Evolutionary conservation across 1,284 basidiomycete species (phyloP).

Genomic region (Naganishia albida): DNA sequence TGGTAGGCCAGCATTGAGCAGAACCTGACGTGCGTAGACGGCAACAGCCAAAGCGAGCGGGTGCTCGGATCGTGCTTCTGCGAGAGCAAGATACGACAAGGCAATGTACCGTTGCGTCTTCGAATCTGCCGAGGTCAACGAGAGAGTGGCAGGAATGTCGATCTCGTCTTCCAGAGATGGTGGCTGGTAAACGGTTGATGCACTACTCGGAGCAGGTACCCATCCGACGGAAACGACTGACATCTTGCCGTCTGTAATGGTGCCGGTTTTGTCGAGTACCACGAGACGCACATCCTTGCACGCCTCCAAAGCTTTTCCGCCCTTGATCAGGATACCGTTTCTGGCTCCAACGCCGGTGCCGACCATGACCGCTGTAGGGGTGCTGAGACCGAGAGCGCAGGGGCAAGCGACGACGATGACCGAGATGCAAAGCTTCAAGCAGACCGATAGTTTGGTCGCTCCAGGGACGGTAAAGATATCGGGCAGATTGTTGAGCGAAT

Average conservation of each 20-base stretch:
- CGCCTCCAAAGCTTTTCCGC: conserved; percentile 89
- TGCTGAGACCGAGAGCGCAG: conserved; percentile 92
- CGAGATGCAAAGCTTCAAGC: conserved; percentile 95
- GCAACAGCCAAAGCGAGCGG: conserved; percentile 92
- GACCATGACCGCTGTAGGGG: conserved; percentile 99
- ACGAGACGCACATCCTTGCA: conserved; percentile 78
- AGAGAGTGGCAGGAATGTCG: conserved; percentile 46
- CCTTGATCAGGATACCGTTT: conserved; percentile 98
- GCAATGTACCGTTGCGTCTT: conserved; percentile 61
- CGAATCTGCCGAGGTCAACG: conserved; percentile 47
- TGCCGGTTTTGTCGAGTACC: conserved; percentile 96
- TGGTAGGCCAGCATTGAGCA: conserved; percentile 57
- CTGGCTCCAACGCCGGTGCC: conserved; percentile 96
- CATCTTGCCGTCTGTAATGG: conserved; percentile 85
- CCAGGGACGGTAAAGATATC: conserved; percentile 80
- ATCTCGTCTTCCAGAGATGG: conserved; percentile 33
- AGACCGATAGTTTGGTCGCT: conserved; percentile 82
- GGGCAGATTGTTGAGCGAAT: conserved; percentile 66
- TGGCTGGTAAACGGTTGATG: conserved; percentile 6
- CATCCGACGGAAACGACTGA: conserved; percentile 73
- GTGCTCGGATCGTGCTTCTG: conserved; percentile 91
- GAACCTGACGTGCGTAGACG: conserved; percentile 69
- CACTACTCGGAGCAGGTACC: conserved; percentile 58
- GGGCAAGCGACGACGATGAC: conserved; percentile 98
- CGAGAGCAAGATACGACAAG: conserved; percentile 78